Evolutionary conservation across 352 stramenopile species (phyloP).

Genomic region (Phytophthora pisi): DNA sequence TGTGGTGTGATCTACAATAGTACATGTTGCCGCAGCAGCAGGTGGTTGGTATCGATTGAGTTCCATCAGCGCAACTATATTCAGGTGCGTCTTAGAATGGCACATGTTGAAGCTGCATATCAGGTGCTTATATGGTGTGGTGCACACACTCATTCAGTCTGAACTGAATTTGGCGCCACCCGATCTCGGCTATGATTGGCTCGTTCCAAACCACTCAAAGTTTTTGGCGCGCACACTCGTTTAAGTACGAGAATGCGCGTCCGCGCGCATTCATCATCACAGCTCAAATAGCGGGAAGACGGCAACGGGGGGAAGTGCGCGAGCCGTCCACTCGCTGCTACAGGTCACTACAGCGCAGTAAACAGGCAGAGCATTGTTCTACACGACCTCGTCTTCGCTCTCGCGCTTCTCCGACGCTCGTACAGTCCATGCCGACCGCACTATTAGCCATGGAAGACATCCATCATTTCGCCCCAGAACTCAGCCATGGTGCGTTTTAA

Average conservation of each 20-base stretch:
- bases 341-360: slow-evolving; percentile 3
- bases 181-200: slow-evolving; percentile 18
- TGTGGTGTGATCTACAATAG: background rate
- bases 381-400: slow-evolving; percentile 1
- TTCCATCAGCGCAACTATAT: background rate
- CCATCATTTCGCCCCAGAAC: slow-evolving; percentile 23
- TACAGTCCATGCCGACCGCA: slow-evolving; percentile 31
- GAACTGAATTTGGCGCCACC: slow-evolving; percentile 40
- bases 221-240: slow-evolving; percentile 37
- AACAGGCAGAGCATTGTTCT: background rate
- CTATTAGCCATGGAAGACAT: slow-evolving; percentile 40
- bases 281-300: slow-evolving; percentile 24
- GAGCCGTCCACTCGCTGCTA: slow-evolving; percentile 5
- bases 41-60: background rate
- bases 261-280: slow-evolving; percentile 8
- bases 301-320: slow-evolving; percentile 2
- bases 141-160: slow-evolving; percentile 4
- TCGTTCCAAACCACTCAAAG: slow-evolving; percentile 19
- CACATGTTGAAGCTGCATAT: slow-evolving; percentile 11
- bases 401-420: slow-evolving; percentile 5
- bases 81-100: background rate
- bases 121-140: slow-evolving; percentile 4
- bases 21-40: background rate
- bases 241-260: slow-evolving; percentile 32
- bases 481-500: slow-evolving; percentile 30